Percentiles rank a stretch among this genome's conserved stretches.
Conservation (phyloP, 148 eudicot genomes). For the Chenopodium quinoa region DNA sequence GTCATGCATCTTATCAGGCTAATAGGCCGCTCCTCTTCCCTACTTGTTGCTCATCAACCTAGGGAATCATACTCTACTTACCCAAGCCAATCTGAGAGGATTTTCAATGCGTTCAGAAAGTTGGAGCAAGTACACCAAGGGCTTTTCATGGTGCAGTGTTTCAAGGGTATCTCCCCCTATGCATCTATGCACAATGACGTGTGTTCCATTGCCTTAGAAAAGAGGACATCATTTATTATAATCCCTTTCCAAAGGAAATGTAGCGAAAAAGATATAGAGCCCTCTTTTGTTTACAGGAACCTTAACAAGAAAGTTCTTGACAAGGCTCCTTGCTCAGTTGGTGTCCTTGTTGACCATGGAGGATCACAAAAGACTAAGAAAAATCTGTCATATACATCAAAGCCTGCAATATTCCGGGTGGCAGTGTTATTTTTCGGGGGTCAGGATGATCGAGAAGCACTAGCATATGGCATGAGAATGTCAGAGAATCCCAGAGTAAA, state of each 20-base stretch:
- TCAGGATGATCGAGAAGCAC: conserved; percentile 51
- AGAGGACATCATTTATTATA: conserved; percentile 41
- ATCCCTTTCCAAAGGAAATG: conserved; percentile 48
- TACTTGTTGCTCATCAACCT: conserved; percentile 43
- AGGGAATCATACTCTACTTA: conserved; percentile 33
- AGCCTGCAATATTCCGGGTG: conserved; percentile 28
- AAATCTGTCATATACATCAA: conserved; percentile 13
- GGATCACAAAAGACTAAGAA: conserved; percentile 17
- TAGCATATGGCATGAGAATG: conserved; percentile 44
- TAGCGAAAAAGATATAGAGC: conserved; percentile 26
- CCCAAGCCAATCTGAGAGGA: conserved; percentile 43
- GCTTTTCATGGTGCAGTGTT: conserved; percentile 34
- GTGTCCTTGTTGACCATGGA: conserved; percentile 45
- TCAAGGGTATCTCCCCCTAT: conserved; percentile 53
- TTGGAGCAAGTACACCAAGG: conserved; percentile 38
- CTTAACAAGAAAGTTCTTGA: conserved; percentile 47
- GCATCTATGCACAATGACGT: conserved; percentile 65
- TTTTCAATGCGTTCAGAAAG: conserved; percentile 48
- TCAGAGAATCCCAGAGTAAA: conserved; percentile 32
- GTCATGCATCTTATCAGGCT: conserved; percentile 58
- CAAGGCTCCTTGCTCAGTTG: conserved; percentile 64
- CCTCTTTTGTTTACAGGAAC: conserved; percentile 34
- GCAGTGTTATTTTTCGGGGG: conserved; percentile 56
- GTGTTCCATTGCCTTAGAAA: conserved; percentile 60
- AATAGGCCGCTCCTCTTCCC: conserved; percentile 51